Percentiles rank a stretch among this genome's conserved stretches.
Evolutionary conservation across 495 filamentous ascomycete genomes (phyloP).

Genomic region (Penicillium daleae): DNA sequence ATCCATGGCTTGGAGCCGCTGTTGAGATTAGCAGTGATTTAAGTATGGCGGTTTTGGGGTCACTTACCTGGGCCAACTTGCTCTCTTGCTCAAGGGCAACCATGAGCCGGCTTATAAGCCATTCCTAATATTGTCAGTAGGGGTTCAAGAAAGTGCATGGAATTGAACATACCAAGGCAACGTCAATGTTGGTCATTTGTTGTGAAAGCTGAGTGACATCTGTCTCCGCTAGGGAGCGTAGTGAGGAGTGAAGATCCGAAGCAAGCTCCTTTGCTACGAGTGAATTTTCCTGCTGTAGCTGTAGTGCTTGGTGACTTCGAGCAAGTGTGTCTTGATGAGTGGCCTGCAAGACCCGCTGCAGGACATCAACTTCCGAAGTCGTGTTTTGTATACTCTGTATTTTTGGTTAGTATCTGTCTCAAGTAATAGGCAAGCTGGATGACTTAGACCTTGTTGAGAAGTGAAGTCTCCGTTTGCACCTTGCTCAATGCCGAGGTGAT

Average conservation of each 20-base stretch:
- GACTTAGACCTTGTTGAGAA: constrained; percentile 38
- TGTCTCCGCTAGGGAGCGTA: constrained; percentile 34
- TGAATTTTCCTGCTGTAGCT: constrained; percentile 30
- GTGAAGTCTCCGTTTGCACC: constrained; percentile 28
- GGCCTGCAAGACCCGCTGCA: constrained; percentile 36
- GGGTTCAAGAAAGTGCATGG: too few relatives aligned
- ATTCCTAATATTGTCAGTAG: constrained; percentile 24
- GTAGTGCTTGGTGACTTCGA: constrained; percentile 29
- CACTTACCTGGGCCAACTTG: constrained; percentile 38
- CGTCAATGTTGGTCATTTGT: constrained; percentile 36
- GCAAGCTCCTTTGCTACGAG: constrained; percentile 38
- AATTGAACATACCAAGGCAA: constrained; percentile 32
- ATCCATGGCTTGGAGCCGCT: constrained; percentile 46
- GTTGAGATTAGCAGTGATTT: constrained; percentile 18
- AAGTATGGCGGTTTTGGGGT: background rate
- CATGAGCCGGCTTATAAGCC: constrained; percentile 35
- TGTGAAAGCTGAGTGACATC: constrained; percentile 32
- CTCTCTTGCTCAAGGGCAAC: constrained; percentile 39
- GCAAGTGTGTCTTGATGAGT: constrained; percentile 41
- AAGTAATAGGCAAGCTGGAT: background rate
- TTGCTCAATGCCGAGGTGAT: constrained; percentile 28
- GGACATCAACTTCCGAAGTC: constrained; percentile 29
- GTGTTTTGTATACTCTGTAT: constrained; percentile 41
- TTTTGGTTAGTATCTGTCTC: background rate
- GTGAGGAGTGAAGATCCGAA: constrained; percentile 27